Evolutionary conservation across 345 rosid species (phyloP).

Genomic region (Aquilaria malaccensis): DNA sequence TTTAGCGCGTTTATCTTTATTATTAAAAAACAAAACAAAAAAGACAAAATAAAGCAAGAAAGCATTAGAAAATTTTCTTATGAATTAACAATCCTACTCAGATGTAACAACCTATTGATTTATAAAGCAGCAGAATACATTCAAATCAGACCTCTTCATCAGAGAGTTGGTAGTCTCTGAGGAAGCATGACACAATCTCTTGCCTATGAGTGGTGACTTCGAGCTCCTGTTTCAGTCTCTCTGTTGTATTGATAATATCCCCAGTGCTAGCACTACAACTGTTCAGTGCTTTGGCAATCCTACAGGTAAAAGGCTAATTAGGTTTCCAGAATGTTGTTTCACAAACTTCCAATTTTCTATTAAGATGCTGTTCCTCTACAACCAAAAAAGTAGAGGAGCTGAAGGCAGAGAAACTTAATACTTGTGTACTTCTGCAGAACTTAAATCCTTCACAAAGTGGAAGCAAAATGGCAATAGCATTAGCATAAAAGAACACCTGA

Average conservation of each 20-base stretch:
- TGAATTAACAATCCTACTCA: too few species aligned
- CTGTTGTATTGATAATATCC: constrained; percentile 82
- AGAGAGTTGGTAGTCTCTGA: constrained; percentile 93
- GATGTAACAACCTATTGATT: constrained; percentile 1
- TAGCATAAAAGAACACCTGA: too few species aligned
- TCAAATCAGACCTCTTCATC: constrained; percentile 59
- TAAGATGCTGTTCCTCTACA: too few species aligned
- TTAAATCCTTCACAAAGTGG: too few species aligned
- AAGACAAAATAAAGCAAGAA: constrained; percentile 1
- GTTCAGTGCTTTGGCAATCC: constrained; percentile 78
- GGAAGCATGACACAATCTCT: constrained; percentile 89
- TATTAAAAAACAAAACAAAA: constrained; percentile 2
- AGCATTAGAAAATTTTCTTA: neutral
- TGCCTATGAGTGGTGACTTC: constrained; percentile 87
- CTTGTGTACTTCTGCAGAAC: too few species aligned
- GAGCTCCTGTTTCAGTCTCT: constrained; percentile 90
- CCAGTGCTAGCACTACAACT: constrained; percentile 85
- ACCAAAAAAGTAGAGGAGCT: too few species aligned
- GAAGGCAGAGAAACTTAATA: too few species aligned
- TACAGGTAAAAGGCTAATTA: constrained; percentile 10
- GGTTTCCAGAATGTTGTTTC: neutral
- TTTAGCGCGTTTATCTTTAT: constrained; percentile 76
- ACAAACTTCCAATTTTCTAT: too few species aligned
- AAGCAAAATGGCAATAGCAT: too few species aligned
- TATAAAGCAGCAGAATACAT: neutral